phyloP scores from a whole-genome alignment of 768 basidiomycete genomes.

The Rubroboletus satanas region DNA sequence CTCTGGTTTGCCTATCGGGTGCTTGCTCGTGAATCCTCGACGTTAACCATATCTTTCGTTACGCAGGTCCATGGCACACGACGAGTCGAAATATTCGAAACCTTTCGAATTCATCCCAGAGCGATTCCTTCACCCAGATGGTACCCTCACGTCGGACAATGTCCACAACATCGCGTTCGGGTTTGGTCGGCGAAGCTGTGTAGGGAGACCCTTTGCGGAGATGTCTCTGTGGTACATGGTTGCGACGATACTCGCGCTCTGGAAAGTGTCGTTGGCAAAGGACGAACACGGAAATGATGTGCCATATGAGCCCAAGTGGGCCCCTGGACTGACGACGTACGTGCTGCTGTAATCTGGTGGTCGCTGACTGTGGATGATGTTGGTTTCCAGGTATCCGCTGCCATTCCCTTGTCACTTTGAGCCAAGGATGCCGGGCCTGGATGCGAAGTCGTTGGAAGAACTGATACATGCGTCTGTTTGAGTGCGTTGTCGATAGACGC shows the following conservation, averaged over 20 bases:
- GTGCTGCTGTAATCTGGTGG: background rate
- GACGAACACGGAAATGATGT: constrained; percentile 12
- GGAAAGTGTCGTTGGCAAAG: constrained; percentile 9
- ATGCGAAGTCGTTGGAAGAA: constrained; percentile 8
- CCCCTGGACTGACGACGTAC: constrained; percentile 12
- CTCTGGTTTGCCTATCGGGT: constrained; percentile 21
- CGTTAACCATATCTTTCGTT: background rate
- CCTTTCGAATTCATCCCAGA: constrained; percentile 35
- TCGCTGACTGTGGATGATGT: background rate
- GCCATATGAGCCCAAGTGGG: constrained; percentile 10
- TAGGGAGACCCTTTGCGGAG: constrained; percentile 17
- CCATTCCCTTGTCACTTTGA: constrained; percentile 15
- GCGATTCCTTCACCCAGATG: constrained; percentile 30
- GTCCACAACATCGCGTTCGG: constrained; percentile 16
- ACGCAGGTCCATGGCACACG: constrained; percentile 16
- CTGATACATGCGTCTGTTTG: constrained; percentile 2
- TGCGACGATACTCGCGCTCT: constrained; percentile 17
- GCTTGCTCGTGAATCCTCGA: background rate
- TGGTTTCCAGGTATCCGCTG: constrained; percentile 7
- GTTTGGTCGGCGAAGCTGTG: constrained; percentile 21
- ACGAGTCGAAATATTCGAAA: constrained; percentile 32
- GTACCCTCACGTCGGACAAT: constrained; percentile 13
- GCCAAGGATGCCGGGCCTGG: constrained; percentile 10
- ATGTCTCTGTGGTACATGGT: constrained; percentile 12
- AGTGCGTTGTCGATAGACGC: background rate